These are phyloP conservation scores for Fusarium lyarnte DNA, from an alignment of 2,329 filamentous ascomycete genomes.

Conservation along the genomic window DNA sequence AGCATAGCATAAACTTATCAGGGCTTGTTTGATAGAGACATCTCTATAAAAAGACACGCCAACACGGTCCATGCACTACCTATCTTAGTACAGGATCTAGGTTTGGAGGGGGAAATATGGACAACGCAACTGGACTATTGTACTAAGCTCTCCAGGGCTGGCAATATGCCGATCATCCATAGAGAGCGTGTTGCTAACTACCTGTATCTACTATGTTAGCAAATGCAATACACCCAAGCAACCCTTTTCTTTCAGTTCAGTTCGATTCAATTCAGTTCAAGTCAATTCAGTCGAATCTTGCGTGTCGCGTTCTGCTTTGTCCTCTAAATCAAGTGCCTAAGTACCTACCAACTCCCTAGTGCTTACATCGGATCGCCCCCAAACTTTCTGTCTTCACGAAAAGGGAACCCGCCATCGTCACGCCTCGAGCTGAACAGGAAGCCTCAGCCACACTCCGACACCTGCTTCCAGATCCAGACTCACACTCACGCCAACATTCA, in stretches of 20 bases:
- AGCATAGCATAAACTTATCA: background rate
- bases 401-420: conserved; percentile 22
- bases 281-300: background rate
- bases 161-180: conserved; percentile 2
- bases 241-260: background rate
- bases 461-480: background rate
- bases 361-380: conserved; percentile 18
- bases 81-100: background rate
- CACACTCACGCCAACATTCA: conserved; percentile 15
- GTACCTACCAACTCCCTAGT: conserved; percentile 8
- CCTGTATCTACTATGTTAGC: background rate
- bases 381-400: conserved; percentile 11
- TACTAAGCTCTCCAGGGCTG: background rate
- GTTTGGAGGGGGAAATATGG: background rate
- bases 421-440: conserved; percentile 19
- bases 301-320: background rate
- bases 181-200: background rate
- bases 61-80: conserved; percentile 1
- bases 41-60: background rate
- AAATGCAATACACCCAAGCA: background rate
- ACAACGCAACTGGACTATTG: background rate
- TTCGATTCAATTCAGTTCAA: background rate
- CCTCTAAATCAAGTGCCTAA: background rate
- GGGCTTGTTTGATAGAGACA: background rate
- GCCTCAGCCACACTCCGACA: conserved; percentile 29